phyloP scores from a whole-genome alignment of 441 rosid genomes.

The Jatropha podagrica region DNA sequence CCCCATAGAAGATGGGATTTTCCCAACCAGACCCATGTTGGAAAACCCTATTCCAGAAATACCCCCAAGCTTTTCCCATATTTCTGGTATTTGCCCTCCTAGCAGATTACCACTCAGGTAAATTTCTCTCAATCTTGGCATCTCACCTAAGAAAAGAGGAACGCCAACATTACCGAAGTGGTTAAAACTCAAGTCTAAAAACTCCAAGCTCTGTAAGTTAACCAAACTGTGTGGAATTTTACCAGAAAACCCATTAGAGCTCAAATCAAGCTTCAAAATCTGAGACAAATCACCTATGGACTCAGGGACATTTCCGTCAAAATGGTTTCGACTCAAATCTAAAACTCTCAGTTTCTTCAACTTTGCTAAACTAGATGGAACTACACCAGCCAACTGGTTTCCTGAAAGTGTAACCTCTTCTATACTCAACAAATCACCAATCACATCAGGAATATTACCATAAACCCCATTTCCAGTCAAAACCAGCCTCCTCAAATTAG shows the following conservation, averaged over 20 bases:
- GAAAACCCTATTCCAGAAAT: slow-evolving; percentile 58
- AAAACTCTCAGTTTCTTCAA: slow-evolving; percentile 47
- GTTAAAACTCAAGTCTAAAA: slow-evolving; percentile 62
- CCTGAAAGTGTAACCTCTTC: slow-evolving; percentile 62
- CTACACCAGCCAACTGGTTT: slow-evolving; percentile 46
- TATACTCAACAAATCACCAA: slow-evolving; percentile 37
- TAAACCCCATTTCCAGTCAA: slow-evolving; percentile 56
- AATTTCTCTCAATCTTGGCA: slow-evolving; percentile 45
- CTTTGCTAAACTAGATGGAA: slow-evolving; percentile 27
- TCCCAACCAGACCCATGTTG: slow-evolving; percentile 46
- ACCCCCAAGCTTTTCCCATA: slow-evolving; percentile 54
- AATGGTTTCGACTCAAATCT: slow-evolving; percentile 49
- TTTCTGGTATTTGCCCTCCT: slow-evolving; percentile 58
- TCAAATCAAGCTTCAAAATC: slow-evolving; percentile 66
- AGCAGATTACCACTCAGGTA: slow-evolving; percentile 60
- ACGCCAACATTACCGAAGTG: slow-evolving; percentile 50
- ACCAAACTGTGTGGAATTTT: slow-evolving; percentile 49
- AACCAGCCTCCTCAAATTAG: slow-evolving; percentile 47
- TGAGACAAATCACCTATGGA: slow-evolving; percentile 40
- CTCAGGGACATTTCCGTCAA: slow-evolving; percentile 45
- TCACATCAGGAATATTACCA: slow-evolving; percentile 43
- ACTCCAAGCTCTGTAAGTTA: slow-evolving; percentile 42
- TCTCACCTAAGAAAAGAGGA: slow-evolving; percentile 46
- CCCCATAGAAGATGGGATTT: slow-evolving; percentile 58
- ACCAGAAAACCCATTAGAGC: slow-evolving; percentile 45